Conservation (phyloP, 805 yeast genomes). For the Lachancea meyersii region DNA sequence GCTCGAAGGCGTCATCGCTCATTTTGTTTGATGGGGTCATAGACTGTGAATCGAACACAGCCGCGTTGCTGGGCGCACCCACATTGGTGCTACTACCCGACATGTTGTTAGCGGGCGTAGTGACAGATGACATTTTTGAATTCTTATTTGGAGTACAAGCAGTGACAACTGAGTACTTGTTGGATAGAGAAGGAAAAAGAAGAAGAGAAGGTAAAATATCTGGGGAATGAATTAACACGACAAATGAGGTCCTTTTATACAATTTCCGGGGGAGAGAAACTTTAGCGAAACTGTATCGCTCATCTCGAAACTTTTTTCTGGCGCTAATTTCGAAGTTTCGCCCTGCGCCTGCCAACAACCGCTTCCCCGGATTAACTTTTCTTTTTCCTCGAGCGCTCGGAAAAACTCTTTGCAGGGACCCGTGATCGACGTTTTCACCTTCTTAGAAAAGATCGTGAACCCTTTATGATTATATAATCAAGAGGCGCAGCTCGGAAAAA, state of each 20-base stretch:
- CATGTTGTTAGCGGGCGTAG: constrained; percentile 6
- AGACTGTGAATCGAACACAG: constrained; percentile 11
- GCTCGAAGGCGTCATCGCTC: constrained; percentile 11
- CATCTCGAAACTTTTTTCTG: not conserved
- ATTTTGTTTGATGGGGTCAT: constrained; percentile 13
- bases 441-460: too few species aligned
- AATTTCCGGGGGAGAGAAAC: not conserved
- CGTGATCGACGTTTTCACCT: too few species aligned
- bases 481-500: constrained; percentile 1
- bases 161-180: not conserved
- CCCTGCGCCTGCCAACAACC: not conserved
- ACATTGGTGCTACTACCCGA: not conserved
- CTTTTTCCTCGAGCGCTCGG: constrained; percentile 5
- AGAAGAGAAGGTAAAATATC: not conserved
- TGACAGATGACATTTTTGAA: constrained; percentile 3
- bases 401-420: not conserved
- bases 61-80: not conserved
- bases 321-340: not conserved
- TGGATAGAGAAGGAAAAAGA: not conserved
- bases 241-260: not conserved
- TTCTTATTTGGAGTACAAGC: not conserved
- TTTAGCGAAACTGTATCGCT: not conserved
- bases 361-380: constrained; percentile 5
- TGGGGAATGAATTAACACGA: not conserved
- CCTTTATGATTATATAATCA: not conserved